A percentile compares a stretch with the other conserved stretches of the same genome.
Conservation (phyloP, 345 rosid species). For the Hypericum perforatum region DNA sequence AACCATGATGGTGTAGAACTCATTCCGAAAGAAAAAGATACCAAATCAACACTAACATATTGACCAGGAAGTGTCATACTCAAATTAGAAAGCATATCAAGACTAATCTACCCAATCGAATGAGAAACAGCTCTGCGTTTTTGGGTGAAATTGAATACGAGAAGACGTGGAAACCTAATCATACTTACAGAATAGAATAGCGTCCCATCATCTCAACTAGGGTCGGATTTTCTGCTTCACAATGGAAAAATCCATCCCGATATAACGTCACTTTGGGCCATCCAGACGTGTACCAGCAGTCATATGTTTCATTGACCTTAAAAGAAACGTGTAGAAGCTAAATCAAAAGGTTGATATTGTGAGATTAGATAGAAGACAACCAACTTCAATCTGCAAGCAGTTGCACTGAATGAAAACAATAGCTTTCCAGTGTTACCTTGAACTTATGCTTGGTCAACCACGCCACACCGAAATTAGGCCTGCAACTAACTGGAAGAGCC, state of each 20-base stretch:
- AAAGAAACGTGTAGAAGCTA: slow-evolving; percentile 5
- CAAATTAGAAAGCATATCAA: too few species aligned
- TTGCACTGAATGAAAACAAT: not conserved
- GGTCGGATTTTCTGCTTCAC: slow-evolving; percentile 61
- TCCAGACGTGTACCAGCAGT: slow-evolving; percentile 74
- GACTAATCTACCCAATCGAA: too few species aligned
- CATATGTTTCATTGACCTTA: slow-evolving; percentile 83
- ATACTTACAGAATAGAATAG: slow-evolving; percentile 53
- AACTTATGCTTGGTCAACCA: slow-evolving; percentile 69
- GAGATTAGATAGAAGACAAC: not conserved
- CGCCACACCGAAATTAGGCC: slow-evolving; percentile 73
- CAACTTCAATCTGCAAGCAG: not conserved
- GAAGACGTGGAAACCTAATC: not conserved
- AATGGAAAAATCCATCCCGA: slow-evolving; percentile 52
- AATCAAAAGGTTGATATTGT: not conserved
- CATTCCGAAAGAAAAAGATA: too few species aligned
- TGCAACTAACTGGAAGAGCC: slow-evolving; percentile 79
- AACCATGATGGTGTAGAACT: too few species aligned
- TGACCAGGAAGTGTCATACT: too few species aligned
- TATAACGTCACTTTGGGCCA: slow-evolving; percentile 60
- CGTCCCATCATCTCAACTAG: slow-evolving; percentile 41
- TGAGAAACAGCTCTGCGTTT: too few species aligned
- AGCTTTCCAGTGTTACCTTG: slow-evolving; percentile 37
- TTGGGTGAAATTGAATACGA: not conserved
- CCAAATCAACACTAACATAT: too few species aligned